Evolutionary conservation across 2,329 filamentous ascomycete genomes (phyloP), one percentile per base, ranked within the genome.

Genomic region (Waltergamsia citrina): DNA sequence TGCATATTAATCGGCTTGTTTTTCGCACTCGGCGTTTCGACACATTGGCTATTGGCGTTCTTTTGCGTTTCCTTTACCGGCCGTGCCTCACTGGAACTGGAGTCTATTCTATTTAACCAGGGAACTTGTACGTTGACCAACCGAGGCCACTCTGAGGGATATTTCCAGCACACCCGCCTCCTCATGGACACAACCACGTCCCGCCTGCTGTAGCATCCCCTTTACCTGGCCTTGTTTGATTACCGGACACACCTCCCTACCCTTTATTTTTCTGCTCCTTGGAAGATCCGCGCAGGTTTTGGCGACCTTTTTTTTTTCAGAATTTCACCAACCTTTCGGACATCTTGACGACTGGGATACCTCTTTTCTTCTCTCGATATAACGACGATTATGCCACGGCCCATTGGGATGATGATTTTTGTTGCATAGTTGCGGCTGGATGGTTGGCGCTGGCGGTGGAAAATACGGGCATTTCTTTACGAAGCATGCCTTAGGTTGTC

Each of bases 321-420:
- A 6, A n/a, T 28, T 17, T 14, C 26, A 15, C n/a, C 26, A 28
- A 15, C 26, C 23, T 27, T 22, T 17, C 18, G 27, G 33, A 22
- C n/a, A 14, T 10, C 16, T 33, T 18, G 11, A 17, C 6, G 7
- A 15, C 28, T 9, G 23, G 23, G 6, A 20, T 17, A 17, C 7
- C 5, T 17, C 5, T 30, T 20, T 8, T 6, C 7, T 8, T 20
- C 16, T 8, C 20, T 15, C 10, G 15, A 8, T n/a, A 30, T 25
- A 9, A 25, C n/a, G 9, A 41, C 29, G 36, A 28, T 40, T 44
- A 38, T 42, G 12, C 29, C 43, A 46, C 38, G 46, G 46, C 41
- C n/a, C 40, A 12, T 14, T 29, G 37, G 46, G 51, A 56, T 52
- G 53, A 56, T 41, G 49, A 54, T 50, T 48, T 47, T n/a, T 32